phyloP scores from a whole-genome alignment of 2,329 filamentous ascomycete species.

The Phialocephala sp. region DNA sequence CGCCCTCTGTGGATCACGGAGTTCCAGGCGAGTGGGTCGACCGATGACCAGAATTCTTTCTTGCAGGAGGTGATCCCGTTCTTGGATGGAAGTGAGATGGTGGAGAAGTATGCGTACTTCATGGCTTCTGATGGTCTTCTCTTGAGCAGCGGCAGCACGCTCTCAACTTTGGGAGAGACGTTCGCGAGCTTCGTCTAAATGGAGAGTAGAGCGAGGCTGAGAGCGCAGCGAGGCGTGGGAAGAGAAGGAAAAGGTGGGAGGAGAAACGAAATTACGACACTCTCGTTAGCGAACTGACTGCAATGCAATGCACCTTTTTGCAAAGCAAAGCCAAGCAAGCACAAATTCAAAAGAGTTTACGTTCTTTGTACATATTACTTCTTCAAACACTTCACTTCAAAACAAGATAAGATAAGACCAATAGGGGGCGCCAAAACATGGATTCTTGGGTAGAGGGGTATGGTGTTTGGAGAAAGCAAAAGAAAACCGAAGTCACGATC shows the following conservation, averaged over 20 bases:
- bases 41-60: slow-evolving; percentile 46
- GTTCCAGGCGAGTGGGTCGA: slow-evolving; percentile 46
- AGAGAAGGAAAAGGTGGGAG: background rate
- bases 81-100: slow-evolving; percentile 47
- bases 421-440: background rate
- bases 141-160: slow-evolving; percentile 20
- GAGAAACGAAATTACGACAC: too few species aligned
- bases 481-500: too few species aligned
- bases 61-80: slow-evolving; percentile 50
- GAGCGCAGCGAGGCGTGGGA: too few species aligned
- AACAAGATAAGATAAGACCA: too few species aligned
- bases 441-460: background rate
- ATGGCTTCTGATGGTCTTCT: slow-evolving; percentile 43
- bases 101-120: slow-evolving; percentile 51
- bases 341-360: background rate
- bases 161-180: slow-evolving; percentile 24
- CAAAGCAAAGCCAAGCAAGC: too few species aligned
- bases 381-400: too few species aligned
- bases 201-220: background rate
- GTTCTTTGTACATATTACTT: slow-evolving; percentile 2
- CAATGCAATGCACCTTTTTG: background rate
- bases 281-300: too few species aligned
- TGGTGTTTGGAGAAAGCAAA: too few species aligned
- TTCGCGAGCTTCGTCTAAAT: slow-evolving; percentile 17
- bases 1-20: slow-evolving; percentile 54